Evolutionary conservation across 2,329 filamentous ascomycete genomes (phyloP), one percentile per base, ranked within the genome.

Genomic region (Paraphaeosphaeria minitans): DNA sequence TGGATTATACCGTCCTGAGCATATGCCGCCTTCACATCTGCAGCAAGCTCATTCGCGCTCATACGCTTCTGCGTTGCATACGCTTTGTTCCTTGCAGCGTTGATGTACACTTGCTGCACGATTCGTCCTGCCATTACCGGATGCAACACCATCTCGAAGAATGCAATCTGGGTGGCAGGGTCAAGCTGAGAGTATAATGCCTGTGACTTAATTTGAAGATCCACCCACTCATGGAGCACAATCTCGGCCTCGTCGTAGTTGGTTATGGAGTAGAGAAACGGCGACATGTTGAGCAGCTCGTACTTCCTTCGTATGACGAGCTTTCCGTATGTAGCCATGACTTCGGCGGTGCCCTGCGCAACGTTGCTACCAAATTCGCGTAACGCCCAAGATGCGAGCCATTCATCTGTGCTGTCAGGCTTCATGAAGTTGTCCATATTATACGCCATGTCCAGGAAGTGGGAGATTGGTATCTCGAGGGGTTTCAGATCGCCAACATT

Each of bases 361-460:
- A 81, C 68, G 2, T 77, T 71, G 0, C 72, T 42, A 0, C 82
- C 83, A 63, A 88, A 88, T 62, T 87, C 84, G 9, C 85, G 81
- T 13, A 78, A 74, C 2, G 83, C 83, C 82, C 84, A 87, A 2
- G 79, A 75, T n/a, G 77, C 67, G 13, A 87, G 79, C 83, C 86
- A 89, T 1, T 78, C 76, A 22, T 68, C 66, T 2, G 66, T 68
- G 54, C 60, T 63, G 21, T 60, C 56, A 1, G 77, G 72, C 0
- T 83, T 81, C 57, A 81, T 83, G 59, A 85, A 79, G n/a, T 81
- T 78, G 7, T 78, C 77, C 33, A 83, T 81, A 67, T 89, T 83
- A 68, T 89, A 90, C 1, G 85, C 87, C 61, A 89, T 79, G 63
- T 89, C 86, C 57, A 89, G 74, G 73, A 86, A 88, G 70, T 89